These are phyloP conservation scores for Entomortierella lignicola DNA, from an alignment of 192 early-diverging fungal genomes.

Conservation along the genomic window DNA sequence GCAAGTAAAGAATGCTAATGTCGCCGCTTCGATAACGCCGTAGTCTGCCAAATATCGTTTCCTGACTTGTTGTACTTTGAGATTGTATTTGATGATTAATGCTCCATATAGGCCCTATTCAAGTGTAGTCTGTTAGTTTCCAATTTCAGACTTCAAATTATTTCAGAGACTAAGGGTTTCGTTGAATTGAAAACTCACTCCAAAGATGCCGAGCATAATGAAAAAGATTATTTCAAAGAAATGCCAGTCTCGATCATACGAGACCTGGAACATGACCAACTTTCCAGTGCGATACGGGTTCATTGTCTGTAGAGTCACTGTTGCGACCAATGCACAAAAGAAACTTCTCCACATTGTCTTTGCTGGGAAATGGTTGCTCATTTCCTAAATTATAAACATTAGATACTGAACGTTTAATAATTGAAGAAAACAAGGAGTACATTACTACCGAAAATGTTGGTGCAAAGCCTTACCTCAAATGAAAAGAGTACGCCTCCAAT, in stretches of 20 bases:
- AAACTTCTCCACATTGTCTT: constrained; percentile 98
- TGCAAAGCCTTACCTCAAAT: constrained; percentile 63
- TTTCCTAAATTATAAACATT: constrained; percentile 86
- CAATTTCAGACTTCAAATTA: too few species aligned
- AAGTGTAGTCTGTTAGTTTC: too few species aligned
- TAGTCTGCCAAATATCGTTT: constrained; percentile 73
- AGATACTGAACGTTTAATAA: not conserved
- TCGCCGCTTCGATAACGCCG: constrained; percentile 74
- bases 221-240: constrained; percentile 91
- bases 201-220: constrained; percentile 81
- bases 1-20: constrained; percentile 73
- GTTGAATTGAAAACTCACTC: too few species aligned
- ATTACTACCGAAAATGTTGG: too few species aligned
- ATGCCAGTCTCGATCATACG: constrained; percentile 94
- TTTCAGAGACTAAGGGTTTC: too few species aligned
- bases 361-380: constrained; percentile 94
- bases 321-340: constrained; percentile 96
- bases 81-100: constrained; percentile 77
- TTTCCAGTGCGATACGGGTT: constrained; percentile 98
- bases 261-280: constrained; percentile 95
- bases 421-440: too few species aligned
- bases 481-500: constrained; percentile 87
- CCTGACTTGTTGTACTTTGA: constrained; percentile 76
- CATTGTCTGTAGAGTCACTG: constrained; percentile 88
- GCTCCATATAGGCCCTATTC: constrained; percentile 82